Conservation (phyloP, 345 rosid genomes). For the Reutealis trisperma region DNA sequence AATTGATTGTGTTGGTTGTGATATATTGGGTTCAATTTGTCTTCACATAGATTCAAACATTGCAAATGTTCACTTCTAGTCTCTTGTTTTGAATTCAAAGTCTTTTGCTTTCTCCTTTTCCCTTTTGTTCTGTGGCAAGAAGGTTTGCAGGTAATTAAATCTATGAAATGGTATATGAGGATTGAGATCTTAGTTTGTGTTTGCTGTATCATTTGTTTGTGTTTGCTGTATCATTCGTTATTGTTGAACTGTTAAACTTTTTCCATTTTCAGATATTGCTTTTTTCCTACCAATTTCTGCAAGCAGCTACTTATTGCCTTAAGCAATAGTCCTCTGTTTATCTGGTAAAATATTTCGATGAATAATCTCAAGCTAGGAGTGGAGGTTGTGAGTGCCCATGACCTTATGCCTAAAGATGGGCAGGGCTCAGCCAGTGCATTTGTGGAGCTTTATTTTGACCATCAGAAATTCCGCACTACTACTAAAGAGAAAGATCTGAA, state of each 20-base stretch:
- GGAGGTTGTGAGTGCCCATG: conserved; percentile 77
- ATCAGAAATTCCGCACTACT: conserved; percentile 66
- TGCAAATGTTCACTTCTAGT: no score
- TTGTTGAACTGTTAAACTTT: not conserved
- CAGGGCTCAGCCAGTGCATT: conserved; percentile 47
- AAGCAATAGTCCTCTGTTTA: not conserved
- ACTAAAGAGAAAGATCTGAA: conserved; percentile 62
- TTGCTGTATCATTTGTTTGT: not conserved
- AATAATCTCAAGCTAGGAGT: conserved; percentile 78
- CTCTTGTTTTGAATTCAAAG: not conserved
- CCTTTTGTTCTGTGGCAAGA: not conserved
- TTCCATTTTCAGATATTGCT: conserved; percentile 26
- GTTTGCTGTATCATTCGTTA: not conserved
- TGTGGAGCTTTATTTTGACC: conserved; percentile 85
- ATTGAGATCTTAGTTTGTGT: not conserved
- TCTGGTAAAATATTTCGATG: conserved; percentile 37
- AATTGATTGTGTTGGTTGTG: not conserved
- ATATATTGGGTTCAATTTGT: not conserved
- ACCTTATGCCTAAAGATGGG: conserved; percentile 62
- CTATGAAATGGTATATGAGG: not conserved
- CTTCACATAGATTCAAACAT: not conserved
- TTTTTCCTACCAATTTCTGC: conserved; percentile 15
- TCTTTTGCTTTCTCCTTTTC: not conserved
- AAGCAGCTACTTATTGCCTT: conserved; percentile 2
- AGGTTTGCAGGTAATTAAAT: not conserved